phyloP scores from a whole-genome alignment of 1,284 basidiomycete genomes.

The Leccinum fallax region DNA sequence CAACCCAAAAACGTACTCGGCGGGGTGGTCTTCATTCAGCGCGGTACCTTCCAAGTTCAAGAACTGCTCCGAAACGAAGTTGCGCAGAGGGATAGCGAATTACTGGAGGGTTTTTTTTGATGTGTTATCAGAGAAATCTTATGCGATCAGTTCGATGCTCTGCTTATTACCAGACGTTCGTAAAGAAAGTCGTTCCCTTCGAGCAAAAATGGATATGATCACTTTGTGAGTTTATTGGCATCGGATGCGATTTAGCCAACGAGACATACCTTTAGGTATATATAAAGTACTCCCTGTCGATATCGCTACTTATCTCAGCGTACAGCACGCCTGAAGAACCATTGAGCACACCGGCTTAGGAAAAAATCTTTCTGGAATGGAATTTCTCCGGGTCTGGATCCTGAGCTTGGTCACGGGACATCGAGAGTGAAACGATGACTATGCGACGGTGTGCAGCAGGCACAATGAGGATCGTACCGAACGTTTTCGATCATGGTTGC shows the following conservation, averaged over 20 bases:
- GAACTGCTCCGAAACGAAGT: slow-evolving; percentile 28
- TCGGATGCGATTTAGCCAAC: background rate
- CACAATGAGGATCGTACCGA: slow-evolving; percentile 18
- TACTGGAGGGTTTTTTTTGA: slow-evolving; percentile 9
- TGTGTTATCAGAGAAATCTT: background rate
- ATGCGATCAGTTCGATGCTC: background rate
- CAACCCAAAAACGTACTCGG: slow-evolving; percentile 26
- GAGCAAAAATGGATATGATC: background rate
- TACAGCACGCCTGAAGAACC: no score
- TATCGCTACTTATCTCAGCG: no score
- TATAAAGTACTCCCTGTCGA: no score
- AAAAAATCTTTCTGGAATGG: slow-evolving; percentile 23
- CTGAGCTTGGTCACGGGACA: slow-evolving; percentile 22
- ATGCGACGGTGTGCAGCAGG: background rate
- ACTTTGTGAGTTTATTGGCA: background rate
- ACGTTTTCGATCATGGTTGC: slow-evolving; percentile 22
- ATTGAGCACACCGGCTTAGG: no score
- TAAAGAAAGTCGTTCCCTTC: slow-evolving; percentile 16
- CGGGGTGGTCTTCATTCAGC: slow-evolving; percentile 7
- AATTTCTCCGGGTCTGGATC: slow-evolving; percentile 25
- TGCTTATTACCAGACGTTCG: slow-evolving; percentile 25
- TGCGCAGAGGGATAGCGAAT: slow-evolving; percentile 19
- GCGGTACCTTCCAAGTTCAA: slow-evolving; percentile 19
- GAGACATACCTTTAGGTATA: no score
- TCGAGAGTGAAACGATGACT: background rate